These are phyloP conservation scores for Phylloporus sp. DNA, from an alignment of 768 basidiomycete species.

Conservation along the genomic window DNA sequence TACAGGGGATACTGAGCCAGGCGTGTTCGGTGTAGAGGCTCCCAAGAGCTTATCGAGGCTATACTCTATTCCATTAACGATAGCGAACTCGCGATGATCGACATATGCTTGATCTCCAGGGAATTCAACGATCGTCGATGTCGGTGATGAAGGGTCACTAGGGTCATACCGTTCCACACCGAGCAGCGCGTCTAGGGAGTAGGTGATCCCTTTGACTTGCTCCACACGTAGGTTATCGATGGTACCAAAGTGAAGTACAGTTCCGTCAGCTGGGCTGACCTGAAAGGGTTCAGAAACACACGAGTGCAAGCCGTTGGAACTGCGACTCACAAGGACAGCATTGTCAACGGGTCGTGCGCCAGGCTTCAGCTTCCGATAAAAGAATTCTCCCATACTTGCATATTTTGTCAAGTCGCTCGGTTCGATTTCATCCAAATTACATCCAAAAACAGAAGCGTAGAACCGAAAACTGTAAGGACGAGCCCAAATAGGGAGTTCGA, in stretches of 20 bases:
- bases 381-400: conserved; percentile 89
- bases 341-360: conserved; percentile 79
- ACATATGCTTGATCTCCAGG: conserved; percentile 55
- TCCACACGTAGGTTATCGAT: conserved; percentile 79
- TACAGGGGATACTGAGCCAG: conserved; percentile 36
- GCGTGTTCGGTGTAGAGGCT: conserved; percentile 36
- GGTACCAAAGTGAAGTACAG: conserved; percentile 85
- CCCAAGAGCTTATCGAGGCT: conserved; percentile 89
- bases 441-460: conserved; percentile 87
- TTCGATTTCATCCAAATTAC: conserved; percentile 90
- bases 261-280: conserved; percentile 95
- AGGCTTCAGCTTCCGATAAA: conserved; percentile 82
- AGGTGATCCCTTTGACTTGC: conserved; percentile 97
- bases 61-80: conserved; percentile 96
- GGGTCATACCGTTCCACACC: conserved; percentile 58
- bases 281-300: conserved; percentile 23
- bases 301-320: neutral
- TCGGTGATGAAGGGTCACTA: conserved; percentile 39
- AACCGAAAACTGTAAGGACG: conserved; percentile 85
- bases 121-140: conserved; percentile 40
- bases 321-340: conserved; percentile 58
- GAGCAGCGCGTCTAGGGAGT: conserved; percentile 90
- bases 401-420: conserved; percentile 74
- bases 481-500: conserved; percentile 92
- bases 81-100: conserved; percentile 87